A percentile compares a stretch with the other conserved stretches of the same genome.
Evolutionary conservation across 129 eudicot genomes (phyloP).

Genomic region (Heracleum sosnowskyi): DNA sequence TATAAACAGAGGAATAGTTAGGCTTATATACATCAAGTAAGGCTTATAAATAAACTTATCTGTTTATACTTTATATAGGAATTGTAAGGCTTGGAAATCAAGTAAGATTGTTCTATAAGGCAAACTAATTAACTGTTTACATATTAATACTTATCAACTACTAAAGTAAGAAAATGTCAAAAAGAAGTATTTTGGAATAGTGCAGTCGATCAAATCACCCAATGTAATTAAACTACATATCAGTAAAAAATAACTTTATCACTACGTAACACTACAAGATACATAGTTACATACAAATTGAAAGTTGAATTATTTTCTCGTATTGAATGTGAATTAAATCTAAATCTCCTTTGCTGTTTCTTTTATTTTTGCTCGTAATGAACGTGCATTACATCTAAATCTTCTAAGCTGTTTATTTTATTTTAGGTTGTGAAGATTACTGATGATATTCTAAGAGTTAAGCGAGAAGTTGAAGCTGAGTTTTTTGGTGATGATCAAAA

Average conservation of each 20-base stretch:
- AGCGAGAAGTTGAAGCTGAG: conserved; percentile 73
- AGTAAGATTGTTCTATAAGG: not conserved
- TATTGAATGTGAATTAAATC: not conserved
- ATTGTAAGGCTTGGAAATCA: not conserved
- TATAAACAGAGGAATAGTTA: too few relatives aligned
- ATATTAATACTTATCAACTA: not conserved
- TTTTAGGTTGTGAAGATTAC: conserved; percentile 45
- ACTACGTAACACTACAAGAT: not conserved
- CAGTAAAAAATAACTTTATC: not conserved
- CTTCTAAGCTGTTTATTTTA: not conserved
- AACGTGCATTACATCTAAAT: not conserved
- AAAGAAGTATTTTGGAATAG: not conserved
- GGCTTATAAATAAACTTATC: too few relatives aligned
- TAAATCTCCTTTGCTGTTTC: not conserved
- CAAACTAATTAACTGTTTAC: not conserved
- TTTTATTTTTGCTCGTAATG: not conserved
- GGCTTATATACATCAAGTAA: too few relatives aligned
- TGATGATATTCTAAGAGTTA: conserved; percentile 61
- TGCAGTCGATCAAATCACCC: not conserved
- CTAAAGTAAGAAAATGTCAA: not conserved
- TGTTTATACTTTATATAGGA: not conserved
- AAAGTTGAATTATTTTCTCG: not conserved
- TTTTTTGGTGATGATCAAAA: conserved; percentile 60
- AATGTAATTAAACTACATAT: not conserved
- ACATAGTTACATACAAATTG: not conserved